Percentiles rank a stretch among this genome's conserved stretches.
phyloP scores from a whole-genome alignment of 805 yeast species.

The Phaffomyces opuntiae region DNA sequence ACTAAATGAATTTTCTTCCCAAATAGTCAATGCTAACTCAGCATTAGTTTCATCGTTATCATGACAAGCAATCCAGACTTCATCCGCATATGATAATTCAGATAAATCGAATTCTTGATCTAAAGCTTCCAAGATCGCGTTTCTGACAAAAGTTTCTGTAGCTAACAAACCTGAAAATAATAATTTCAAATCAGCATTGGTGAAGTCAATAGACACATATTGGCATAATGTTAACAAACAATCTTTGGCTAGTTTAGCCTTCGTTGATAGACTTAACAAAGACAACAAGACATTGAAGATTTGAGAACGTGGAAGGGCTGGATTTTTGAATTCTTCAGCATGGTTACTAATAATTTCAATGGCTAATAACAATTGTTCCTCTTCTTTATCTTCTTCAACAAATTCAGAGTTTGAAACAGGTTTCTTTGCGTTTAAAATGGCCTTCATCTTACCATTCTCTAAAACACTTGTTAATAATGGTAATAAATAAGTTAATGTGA shows the following conservation, averaged over 20 bases:
- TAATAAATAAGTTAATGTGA: constrained; percentile 63
- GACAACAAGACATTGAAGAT: constrained; percentile 57
- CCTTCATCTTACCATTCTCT: constrained; percentile 53
- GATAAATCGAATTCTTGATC: constrained; percentile 70
- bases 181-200: constrained; percentile 48
- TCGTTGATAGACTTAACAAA: constrained; percentile 65
- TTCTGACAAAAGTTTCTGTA: constrained; percentile 65
- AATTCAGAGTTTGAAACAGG: constrained; percentile 55
- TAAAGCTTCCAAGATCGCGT: constrained; percentile 71
- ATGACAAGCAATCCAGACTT: constrained; percentile 71
- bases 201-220: constrained; percentile 58
- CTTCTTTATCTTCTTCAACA: constrained; percentile 79
- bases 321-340: constrained; percentile 60
- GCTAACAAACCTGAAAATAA: constrained; percentile 51
- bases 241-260: constrained; percentile 77
- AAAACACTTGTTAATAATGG: constrained; percentile 70
- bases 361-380: constrained; percentile 74
- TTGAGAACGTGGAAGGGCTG: constrained; percentile 59
- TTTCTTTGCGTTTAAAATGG: constrained; percentile 47
- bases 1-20: constrained; percentile 70
- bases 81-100: constrained; percentile 45
- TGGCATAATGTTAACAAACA: constrained; percentile 74
- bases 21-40: constrained; percentile 69
- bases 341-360: constrained; percentile 68
- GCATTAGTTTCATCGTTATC: constrained; percentile 61